Conservation (phyloP, 2,329 filamentous ascomycete species). For the Fusarium graminum region DNA sequence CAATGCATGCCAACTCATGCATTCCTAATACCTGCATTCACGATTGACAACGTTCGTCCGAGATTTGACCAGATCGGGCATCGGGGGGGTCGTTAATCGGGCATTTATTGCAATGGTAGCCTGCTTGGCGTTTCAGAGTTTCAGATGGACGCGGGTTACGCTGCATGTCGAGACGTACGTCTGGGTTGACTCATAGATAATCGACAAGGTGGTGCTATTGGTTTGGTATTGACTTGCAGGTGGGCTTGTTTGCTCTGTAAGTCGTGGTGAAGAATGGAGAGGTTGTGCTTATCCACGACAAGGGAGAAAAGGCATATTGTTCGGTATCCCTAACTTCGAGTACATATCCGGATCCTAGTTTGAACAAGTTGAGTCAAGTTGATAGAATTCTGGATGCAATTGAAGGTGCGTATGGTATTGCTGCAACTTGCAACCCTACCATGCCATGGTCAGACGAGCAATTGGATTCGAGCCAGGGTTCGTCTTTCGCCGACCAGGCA, state of each 20-base stretch:
- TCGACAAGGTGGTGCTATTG: conserved; percentile 4
- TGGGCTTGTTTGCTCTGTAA: not conserved
- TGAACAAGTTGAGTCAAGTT: not conserved
- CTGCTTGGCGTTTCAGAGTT: conserved; percentile 34
- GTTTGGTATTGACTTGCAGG: conserved; percentile 1
- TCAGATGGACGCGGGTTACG: conserved; percentile 17
- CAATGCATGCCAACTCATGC: conserved; percentile 26
- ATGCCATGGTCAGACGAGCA: conserved; percentile 21
- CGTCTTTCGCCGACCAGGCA: not conserved
- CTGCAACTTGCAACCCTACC: conserved; percentile 3
- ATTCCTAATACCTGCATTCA: conserved; percentile 12
- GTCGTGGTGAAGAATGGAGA: not conserved
- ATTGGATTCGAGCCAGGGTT: not conserved
- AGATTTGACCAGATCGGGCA: not conserved
- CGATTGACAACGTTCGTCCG: not conserved
- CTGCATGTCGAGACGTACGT: conserved; percentile 8
- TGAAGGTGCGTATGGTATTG: conserved; percentile 7
- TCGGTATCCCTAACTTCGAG: not conserved
- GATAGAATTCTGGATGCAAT: not conserved
- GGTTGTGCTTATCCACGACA: not conserved
- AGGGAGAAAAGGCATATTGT: not conserved
- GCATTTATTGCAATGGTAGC: conserved; percentile 12
- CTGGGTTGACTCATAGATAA: conserved; percentile 29
- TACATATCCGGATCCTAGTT: not conserved
- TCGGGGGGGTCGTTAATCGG: conserved; percentile 1